These are phyloP conservation scores for Xylaria sp. DNA, from an alignment of 2,329 filamentous ascomycete species.

Conservation along the genomic window DNA sequence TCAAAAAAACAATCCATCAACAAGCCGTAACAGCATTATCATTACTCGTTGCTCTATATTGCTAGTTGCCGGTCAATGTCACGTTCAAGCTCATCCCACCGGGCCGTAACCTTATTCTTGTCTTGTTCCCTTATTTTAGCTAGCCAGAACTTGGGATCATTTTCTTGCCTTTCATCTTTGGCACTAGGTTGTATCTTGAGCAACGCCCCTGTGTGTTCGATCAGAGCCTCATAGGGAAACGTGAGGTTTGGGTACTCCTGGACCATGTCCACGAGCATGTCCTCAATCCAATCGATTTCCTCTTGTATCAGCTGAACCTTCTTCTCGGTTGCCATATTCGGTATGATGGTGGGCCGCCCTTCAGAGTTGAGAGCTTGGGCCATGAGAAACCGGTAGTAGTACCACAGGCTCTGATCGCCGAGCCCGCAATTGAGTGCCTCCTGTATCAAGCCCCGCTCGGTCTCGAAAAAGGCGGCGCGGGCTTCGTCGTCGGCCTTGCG, in stretches of 20 bases:
- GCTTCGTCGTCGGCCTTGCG: slow-evolving; percentile 70
- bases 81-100: slow-evolving; percentile 77
- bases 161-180: slow-evolving; percentile 53
- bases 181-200: slow-evolving; percentile 61
- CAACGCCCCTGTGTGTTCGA: slow-evolving; percentile 76
- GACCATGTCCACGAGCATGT: slow-evolving; percentile 62
- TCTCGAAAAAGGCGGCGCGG: slow-evolving; percentile 75
- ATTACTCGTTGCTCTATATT: slow-evolving; percentile 27
- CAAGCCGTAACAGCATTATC: slow-evolving; percentile 14
- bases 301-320: slow-evolving; percentile 71
- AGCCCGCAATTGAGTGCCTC: slow-evolving; percentile 87
- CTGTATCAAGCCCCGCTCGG: slow-evolving; percentile 80
- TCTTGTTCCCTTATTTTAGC: slow-evolving; percentile 74
- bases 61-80: slow-evolving; percentile 43
- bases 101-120: slow-evolving; percentile 77
- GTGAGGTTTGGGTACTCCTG: slow-evolving; percentile 63
- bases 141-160: slow-evolving; percentile 68
- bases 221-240: slow-evolving; percentile 88
- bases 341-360: slow-evolving; percentile 68
- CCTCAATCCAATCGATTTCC: slow-evolving; percentile 79
- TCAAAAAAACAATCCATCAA: slow-evolving; percentile 1
- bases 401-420: slow-evolving; percentile 96
- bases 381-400: slow-evolving; percentile 92
- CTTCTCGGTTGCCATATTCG: slow-evolving; percentile 68
- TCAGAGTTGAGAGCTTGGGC: slow-evolving; percentile 67